A percentile compares a stretch with the other conserved stretches of the same genome.
Evolutionary conservation across 108 stramenopile genomes (phyloP).

Genomic region (Stephanodiscus minutulus): DNA sequence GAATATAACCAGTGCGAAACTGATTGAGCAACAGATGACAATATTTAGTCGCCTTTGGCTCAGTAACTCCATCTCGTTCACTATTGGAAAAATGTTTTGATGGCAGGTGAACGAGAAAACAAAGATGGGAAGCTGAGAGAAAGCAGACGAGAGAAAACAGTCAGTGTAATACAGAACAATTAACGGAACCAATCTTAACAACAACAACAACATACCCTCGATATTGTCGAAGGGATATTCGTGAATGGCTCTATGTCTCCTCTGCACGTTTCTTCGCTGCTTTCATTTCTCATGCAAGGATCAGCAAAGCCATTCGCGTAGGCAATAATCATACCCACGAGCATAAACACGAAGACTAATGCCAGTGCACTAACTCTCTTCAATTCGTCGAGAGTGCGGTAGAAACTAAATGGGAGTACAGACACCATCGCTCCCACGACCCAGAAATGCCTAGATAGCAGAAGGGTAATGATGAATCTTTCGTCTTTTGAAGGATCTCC

Average conservation of each 20-base stretch:
- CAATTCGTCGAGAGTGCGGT: slow-evolving; percentile 47
- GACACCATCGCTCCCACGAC: slow-evolving; percentile 48
- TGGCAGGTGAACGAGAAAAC: slow-evolving; percentile 81
- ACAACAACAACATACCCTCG: slow-evolving; percentile 6
- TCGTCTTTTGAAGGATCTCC: slow-evolving; percentile 22
- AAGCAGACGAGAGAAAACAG: not conserved
- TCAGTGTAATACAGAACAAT: not conserved
- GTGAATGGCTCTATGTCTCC: slow-evolving; percentile 46
- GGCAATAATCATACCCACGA: slow-evolving; percentile 47
- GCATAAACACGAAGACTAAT: slow-evolving; percentile 50
- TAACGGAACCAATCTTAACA: not conserved
- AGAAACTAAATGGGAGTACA: slow-evolving; percentile 53
- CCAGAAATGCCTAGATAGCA: slow-evolving; percentile 56
- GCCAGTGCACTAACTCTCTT: slow-evolving; percentile 50
- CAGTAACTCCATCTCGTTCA: slow-evolving; percentile 61
- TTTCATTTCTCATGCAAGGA: slow-evolving; percentile 35
- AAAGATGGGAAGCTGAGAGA: slow-evolving; percentile 58
- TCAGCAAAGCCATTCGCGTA: slow-evolving; percentile 53
- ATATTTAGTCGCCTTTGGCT: slow-evolving; percentile 51
- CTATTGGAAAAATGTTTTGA: slow-evolving; percentile 75
- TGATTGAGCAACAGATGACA: slow-evolving; percentile 55
- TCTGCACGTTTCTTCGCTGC: slow-evolving; percentile 21
- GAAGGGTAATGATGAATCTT: slow-evolving; percentile 25
- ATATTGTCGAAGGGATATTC: slow-evolving; percentile 24
- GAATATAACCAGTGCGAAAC: slow-evolving; percentile 53